phyloP scores from a whole-genome alignment of 352 stramenopile genomes.

The Peronospora farinosa region DNA sequence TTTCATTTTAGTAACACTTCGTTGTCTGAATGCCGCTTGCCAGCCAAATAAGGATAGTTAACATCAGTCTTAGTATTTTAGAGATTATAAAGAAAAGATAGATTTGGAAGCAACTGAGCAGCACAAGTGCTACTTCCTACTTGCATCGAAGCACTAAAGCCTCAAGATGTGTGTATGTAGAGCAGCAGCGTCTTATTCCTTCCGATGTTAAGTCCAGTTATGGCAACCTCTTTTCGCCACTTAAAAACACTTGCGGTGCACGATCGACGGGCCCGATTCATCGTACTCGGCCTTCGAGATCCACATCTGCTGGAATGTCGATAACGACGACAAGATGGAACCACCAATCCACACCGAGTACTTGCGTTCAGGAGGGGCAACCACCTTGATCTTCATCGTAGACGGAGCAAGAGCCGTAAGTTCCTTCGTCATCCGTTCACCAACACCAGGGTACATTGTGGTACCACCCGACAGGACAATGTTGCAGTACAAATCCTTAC shows the following conservation, averaged over 20 bases:
- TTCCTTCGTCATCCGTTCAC: conserved; percentile 92
- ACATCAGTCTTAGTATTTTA: conserved; percentile 34
- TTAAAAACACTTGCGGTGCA: conserved; percentile 96
- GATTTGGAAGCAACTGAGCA: conserved; percentile 15
- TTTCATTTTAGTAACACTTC: too few relatives aligned
- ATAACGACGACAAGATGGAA: conserved; percentile 94
- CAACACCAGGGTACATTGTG: conserved; percentile 94
- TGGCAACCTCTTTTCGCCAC: background rate
- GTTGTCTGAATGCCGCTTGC: too few relatives aligned
- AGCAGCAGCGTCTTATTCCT: conserved; percentile 7
- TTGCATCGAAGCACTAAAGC: conserved; percentile 33
- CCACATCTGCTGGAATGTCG: conserved; percentile 98
- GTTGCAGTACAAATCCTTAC: conserved; percentile 92
- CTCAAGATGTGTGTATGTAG: background rate
- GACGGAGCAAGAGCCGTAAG: conserved; percentile 79
- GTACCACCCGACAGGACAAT: conserved; percentile 95
- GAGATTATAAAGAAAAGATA: conserved; percentile 27
- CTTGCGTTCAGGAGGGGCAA: conserved; percentile 89
- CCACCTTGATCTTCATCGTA: conserved; percentile 95
- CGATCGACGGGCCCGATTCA: conserved; percentile 93
- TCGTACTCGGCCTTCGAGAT: conserved; percentile 98
- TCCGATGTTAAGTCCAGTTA: conserved; percentile 29
- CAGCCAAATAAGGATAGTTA: background rate
- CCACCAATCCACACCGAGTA: conserved; percentile 98
- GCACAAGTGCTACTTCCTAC: background rate